phyloP scores from a whole-genome alignment of 2,329 filamentous ascomycete genomes.

The Trichoderma breve region DNA sequence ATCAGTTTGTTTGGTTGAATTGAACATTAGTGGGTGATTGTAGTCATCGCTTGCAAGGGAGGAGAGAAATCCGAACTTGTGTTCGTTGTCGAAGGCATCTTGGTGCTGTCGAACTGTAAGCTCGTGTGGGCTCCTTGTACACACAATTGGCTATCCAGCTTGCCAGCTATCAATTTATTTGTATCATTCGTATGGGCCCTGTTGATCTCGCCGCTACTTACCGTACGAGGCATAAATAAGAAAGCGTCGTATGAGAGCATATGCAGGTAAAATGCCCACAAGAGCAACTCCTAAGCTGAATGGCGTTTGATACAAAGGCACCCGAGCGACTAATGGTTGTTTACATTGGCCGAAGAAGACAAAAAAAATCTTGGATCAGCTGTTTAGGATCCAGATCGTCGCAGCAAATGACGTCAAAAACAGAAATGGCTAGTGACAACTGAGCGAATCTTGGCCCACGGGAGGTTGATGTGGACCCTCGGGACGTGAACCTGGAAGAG shows the following conservation, averaged over 20 bases:
- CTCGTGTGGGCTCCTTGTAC: not conserved
- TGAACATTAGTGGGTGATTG: not conserved
- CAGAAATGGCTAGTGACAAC: not conserved
- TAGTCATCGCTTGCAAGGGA: not conserved
- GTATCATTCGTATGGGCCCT: not conserved
- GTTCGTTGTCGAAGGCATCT: not conserved
- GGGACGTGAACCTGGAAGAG: not conserved
- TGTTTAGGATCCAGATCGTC: not conserved
- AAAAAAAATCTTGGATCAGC: not conserved
- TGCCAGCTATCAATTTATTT: not conserved
- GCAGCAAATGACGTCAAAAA: conserved; percentile 1
- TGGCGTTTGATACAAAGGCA: not conserved
- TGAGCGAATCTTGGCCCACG: not conserved
- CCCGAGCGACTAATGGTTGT: not conserved
- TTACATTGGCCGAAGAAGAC: not conserved
- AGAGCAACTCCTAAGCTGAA: not conserved
- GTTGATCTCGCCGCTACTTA: not conserved
- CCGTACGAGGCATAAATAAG: not conserved
- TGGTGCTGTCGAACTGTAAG: not conserved
- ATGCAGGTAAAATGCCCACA: not conserved
- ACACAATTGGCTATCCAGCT: not conserved
- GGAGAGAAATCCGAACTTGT: not conserved
- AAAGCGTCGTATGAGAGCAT: not conserved
- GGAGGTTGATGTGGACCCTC: not conserved
- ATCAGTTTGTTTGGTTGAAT: not conserved